Evolutionary conservation across 1,139 yeast genomes (phyloP).

Genomic region (Lodderomyces jiufengensis): DNA sequence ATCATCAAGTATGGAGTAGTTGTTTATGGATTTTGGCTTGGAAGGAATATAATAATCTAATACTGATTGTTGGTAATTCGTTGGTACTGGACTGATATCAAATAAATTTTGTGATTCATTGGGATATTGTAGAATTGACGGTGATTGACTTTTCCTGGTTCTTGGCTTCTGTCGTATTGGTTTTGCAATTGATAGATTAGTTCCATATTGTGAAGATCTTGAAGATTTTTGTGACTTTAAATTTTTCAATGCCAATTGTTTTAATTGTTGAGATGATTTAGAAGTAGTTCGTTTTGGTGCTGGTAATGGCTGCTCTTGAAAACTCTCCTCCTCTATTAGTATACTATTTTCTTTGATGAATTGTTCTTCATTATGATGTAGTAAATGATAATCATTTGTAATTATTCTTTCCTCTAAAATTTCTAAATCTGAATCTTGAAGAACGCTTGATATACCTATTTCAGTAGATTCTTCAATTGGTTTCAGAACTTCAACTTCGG

Average conservation of each 20-base stretch:
- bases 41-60: constrained; percentile 17
- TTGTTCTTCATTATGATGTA: neutral
- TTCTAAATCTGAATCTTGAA: constrained; percentile 11
- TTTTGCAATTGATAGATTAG: constrained; percentile 13
- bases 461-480: no score
- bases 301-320: neutral
- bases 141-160: no score
- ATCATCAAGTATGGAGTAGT: constrained; percentile 17
- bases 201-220: constrained; percentile 11
- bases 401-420: constrained; percentile 9
- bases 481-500: no score
- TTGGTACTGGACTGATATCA: constrained; percentile 1
- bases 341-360: constrained; percentile 10
- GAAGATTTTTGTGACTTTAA: neutral
- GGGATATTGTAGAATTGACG: no score
- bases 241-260: constrained; percentile 5
- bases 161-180: constrained; percentile 3
- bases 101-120: neutral
- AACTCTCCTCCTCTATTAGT: constrained; percentile 7
- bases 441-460: no score
- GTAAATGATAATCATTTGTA: constrained; percentile 13
- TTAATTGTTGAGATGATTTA: constrained; percentile 1
- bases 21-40: constrained; percentile 15
- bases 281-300: neutral
- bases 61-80: constrained; percentile 17